phyloP scores from a whole-genome alignment of 495 filamentous ascomycete species.

The Penicillium manginii region DNA sequence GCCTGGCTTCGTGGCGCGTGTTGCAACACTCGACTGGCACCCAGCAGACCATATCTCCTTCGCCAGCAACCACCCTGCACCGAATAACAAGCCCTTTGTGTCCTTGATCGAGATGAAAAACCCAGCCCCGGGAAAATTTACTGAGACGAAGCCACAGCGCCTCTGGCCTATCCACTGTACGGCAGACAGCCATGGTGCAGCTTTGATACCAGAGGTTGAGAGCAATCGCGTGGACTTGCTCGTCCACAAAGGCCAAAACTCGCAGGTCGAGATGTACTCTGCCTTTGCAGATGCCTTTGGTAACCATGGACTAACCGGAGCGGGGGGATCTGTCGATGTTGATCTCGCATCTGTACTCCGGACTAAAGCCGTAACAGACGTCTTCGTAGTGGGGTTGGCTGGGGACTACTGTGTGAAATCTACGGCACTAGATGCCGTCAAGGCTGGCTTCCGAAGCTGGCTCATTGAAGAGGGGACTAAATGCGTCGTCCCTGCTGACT shows the following conservation, averaged over 20 bases:
- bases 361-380: conserved; percentile 64
- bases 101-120: conserved; percentile 67
- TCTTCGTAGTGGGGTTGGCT: conserved; percentile 85
- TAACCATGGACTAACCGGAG: conserved; percentile 48
- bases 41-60: conserved; percentile 88
- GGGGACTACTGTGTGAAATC: conserved; percentile 86
- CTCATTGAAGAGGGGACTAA: conserved; percentile 79
- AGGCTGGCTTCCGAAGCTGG: conserved; percentile 75
- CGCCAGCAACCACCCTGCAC: conserved; percentile 71
- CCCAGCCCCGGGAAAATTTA: conserved; percentile 58
- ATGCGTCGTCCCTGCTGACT: conserved; percentile 64
- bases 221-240: conserved; percentile 58
- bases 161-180: conserved; percentile 95
- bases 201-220: conserved; percentile 76
- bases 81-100: conserved; percentile 68
- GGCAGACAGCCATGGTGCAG: conserved; percentile 70
- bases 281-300: conserved; percentile 79
- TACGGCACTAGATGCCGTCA: conserved; percentile 76
- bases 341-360: conserved; percentile 62
- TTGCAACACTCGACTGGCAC: conserved; percentile 92
- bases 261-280: conserved; percentile 86
- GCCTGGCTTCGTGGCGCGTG: conserved; percentile 67
- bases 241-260: conserved; percentile 77
- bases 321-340: conserved; percentile 52
- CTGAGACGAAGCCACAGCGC: conserved; percentile 65